phyloP scores from a whole-genome alignment of 1,284 basidiomycete genomes.

The Ganoderma leucocontextum region DNA sequence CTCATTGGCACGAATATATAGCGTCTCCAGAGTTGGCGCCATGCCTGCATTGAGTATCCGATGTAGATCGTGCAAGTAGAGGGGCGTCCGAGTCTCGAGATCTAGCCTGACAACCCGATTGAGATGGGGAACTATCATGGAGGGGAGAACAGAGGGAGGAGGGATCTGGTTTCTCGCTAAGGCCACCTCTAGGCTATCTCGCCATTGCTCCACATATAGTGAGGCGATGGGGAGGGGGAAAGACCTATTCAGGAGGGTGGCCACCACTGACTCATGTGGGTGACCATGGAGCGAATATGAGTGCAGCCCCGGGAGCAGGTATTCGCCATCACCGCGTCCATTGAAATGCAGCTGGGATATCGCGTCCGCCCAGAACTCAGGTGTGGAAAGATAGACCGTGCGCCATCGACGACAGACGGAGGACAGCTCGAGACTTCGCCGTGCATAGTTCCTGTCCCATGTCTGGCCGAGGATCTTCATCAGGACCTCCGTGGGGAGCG shows the following conservation, averaged over 20 bases:
- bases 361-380: constrained; percentile 1
- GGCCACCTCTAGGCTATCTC: too few relatives aligned
- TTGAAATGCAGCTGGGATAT: not conserved
- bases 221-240: too few relatives aligned
- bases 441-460: too few relatives aligned
- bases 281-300: too few relatives aligned
- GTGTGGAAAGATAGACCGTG: not conserved
- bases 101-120: not conserved
- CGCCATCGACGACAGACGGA: constrained; percentile 2
- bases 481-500: not conserved
- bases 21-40: not conserved
- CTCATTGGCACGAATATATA: not conserved
- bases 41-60: not conserved
- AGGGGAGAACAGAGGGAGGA: not conserved
- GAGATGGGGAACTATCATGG: not conserved
- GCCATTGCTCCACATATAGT: too few relatives aligned
- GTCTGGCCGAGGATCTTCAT: constrained; percentile 2
- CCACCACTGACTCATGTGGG: not conserved
- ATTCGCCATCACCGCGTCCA: not conserved
- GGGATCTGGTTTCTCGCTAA: not conserved
- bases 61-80: not conserved
- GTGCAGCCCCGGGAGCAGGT: too few relatives aligned
- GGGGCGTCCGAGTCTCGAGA: not conserved
- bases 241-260: not conserved
- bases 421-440: not conserved